Evolutionary conservation across 2,329 filamentous ascomycete species (phyloP), one percentile per base, ranked within the genome.

Genomic region (Botrytis aclada): DNA sequence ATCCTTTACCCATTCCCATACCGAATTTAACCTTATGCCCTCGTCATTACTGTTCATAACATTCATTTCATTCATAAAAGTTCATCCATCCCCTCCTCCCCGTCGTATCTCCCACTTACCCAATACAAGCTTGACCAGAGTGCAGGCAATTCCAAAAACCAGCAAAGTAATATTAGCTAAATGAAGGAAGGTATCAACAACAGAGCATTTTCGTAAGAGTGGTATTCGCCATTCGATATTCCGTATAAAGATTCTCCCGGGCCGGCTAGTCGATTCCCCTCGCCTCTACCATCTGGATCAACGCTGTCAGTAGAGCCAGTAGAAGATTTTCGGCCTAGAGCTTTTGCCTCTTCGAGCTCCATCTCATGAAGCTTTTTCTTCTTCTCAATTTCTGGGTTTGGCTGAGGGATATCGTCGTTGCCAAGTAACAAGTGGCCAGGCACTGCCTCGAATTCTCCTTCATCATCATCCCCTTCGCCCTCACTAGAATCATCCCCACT

Each of bases 261-360:
- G 65, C 70, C 70, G 62, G 70, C 70, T 72, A 72, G 70, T 72
- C 70, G 58, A 58, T 54, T 60, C 32, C 22, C 66, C 29, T 72
- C 51, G 25, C 47, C 61, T n/a, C 51, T 39, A 16, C 61, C 70
- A 14, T 72, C 70, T 37, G 39, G 62, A 54, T 72, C 70, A 67
- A 63, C 32, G 32, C 69, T 67, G 12, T 72, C 70, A 37, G 61
- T 47, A 73, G 77, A 78, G 4, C 73, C 77, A 39, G 77, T 65
- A 29, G 76, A 78, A 14, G 51, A 58, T 64, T 80, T 79, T 61
- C 74, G 74, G 20, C 74, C 73, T 25, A 89, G 80, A 14, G 87
- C 88, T 3, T 84, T 85, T 20, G 87, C 88, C 78, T 89, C 88
- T 72, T 85, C 86, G 3, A 88, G 85, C 76, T 89, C 88, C 88